Percentiles rank a stretch among this genome's conserved stretches.
Conservation (phyloP, 768 basidiomycete genomes). For the Russula ochroleuca region DNA sequence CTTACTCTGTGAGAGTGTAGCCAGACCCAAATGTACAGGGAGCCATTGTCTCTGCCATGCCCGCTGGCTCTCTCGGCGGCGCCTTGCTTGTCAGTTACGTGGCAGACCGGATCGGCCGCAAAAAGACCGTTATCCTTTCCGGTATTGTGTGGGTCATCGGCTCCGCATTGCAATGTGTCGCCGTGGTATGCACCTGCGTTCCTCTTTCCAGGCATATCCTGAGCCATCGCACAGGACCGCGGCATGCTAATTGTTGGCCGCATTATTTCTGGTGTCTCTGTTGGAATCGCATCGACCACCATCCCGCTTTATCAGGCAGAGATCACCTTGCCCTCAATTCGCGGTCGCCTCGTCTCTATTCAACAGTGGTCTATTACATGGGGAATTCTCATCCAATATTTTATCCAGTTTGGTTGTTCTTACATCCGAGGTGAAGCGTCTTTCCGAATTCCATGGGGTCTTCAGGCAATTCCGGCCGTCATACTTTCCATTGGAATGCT, state of each 20-base stretch:
- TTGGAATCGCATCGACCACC: constrained; percentile 43
- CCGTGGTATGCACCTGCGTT: constrained; percentile 36
- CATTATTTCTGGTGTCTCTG: constrained; percentile 27
- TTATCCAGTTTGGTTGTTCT: constrained; percentile 41
- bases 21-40: constrained; percentile 58
- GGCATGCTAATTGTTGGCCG: constrained; percentile 57
- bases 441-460: constrained; percentile 76
- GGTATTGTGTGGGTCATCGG: constrained; percentile 72
- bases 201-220: not conserved
- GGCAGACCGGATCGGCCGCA: constrained; percentile 63
- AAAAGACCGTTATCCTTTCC: constrained; percentile 59
- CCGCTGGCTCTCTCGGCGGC: constrained; percentile 66
- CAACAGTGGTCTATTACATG: constrained; percentile 56
- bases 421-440: constrained; percentile 66
- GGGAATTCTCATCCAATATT: constrained; percentile 19
- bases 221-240: constrained; percentile 44
- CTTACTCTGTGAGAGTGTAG: constrained; percentile 25
- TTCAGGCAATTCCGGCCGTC: constrained; percentile 76
- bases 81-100: constrained; percentile 58
- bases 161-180: constrained; percentile 64
- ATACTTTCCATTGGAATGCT: constrained; percentile 64
- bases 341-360: constrained; percentile 50
- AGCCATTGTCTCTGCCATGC: constrained; percentile 75
- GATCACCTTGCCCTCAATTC: constrained; percentile 12
- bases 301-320: constrained; percentile 75